Conservation (phyloP, 2,329 filamentous ascomycete species). For the Sporothrix brunneoviolacea region DNA sequence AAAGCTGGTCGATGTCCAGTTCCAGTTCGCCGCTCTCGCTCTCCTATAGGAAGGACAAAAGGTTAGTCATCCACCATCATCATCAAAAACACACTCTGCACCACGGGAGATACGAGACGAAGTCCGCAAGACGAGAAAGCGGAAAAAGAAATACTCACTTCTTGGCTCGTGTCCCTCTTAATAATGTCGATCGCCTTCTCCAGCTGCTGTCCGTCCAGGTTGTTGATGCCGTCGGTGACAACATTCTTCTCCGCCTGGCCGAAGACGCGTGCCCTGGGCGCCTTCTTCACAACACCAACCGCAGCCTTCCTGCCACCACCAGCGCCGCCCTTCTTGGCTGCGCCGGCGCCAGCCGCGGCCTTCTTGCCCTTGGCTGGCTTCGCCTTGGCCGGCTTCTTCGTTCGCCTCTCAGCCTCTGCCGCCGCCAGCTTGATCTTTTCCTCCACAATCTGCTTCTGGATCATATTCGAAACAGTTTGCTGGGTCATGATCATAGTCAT, state of each 20-base stretch:
- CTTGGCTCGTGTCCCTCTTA: constrained; percentile 72
- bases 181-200: constrained; percentile 82
- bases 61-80: too few species aligned
- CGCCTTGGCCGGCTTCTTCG: constrained; percentile 44
- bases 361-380: constrained; percentile 52
- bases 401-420: constrained; percentile 52
- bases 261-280: constrained; percentile 51
- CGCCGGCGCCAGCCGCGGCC: constrained; percentile 17
- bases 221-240: constrained; percentile 79
- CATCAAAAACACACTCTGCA: too few species aligned
- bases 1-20: constrained; percentile 52
- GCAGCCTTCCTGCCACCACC: constrained; percentile 19
- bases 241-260: constrained; percentile 82
- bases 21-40: constrained; percentile 54
- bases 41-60: constrained; percentile 33
- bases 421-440: constrained; percentile 58
- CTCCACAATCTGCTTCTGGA: constrained; percentile 66
- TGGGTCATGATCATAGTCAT: constrained; percentile 48
- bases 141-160: constrained; percentile 48
- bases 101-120: too few species aligned
- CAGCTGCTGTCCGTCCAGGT: constrained; percentile 71
- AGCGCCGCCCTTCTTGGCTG: constrained; percentile 5
- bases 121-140: background rate
- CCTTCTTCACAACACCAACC: constrained; percentile 29
- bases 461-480: constrained; percentile 54